Evolutionary conservation across 495 filamentous ascomycete genomes (phyloP), one percentile per base, ranked within the genome.

Genomic region (Amphirosellinia nigrospora): DNA sequence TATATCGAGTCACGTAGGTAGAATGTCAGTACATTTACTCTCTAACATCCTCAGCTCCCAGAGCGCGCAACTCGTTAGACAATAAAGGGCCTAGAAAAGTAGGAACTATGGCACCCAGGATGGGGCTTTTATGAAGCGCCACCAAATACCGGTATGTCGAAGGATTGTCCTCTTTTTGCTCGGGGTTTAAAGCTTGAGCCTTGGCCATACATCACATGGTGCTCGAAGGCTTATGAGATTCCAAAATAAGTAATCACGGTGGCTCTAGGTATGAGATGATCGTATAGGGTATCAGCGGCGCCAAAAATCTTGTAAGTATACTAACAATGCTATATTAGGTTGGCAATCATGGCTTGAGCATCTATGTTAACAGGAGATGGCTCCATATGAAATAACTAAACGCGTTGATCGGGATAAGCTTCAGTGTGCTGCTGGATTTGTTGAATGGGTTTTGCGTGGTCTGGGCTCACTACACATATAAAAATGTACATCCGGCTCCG

Each of bases 401-500:
- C 32, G 30, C 28, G 32, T 16, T 58, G 3, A 58, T 58, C 55
- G 16, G 30, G n/a, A 39, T 34, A 10, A 41, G 26, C 11, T 23
- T n/a, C n/a, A n/a, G 41, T 61, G n/a, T 61, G 36, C n/a, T 3
- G 34, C 34, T 60, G 34, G 9, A 21, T 8, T 56, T 56, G 8
- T 13, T 21, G 4, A 13, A 21, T 9, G 16, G 15, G 56, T 34
- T 39, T 39, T 36, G 39, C 34, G 56, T 60, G 56, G 56, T 60
- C 56, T 11, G 23, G 34, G 16, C 55, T 59, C 13, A 38, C 21
- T n/a, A 13, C 30, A 26, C 13, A 15, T 43, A 26, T 43, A 10
- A 60, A 60, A 39, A 30, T n/a, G 23, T 39, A 4, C 36, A 41
- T 60, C 60, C 60, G 60, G 39, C 39, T n/a, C 60, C 61, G 39